These are phyloP conservation scores for Talaromyces adpressus DNA, from an alignment of 495 filamentous ascomycete genomes.

Conservation along the genomic window DNA sequence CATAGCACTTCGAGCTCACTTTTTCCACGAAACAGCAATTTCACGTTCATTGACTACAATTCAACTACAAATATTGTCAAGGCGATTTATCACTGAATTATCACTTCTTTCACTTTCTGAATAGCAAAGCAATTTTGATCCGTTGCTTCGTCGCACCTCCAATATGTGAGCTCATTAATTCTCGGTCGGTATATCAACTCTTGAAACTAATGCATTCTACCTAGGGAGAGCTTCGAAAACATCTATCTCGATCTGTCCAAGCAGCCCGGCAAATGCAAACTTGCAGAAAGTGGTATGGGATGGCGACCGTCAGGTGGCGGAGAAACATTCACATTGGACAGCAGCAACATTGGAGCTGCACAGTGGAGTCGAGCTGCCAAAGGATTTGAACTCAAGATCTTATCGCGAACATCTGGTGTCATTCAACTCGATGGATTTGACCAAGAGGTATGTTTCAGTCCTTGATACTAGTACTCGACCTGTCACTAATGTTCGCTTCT, in stretches of 20 bases:
- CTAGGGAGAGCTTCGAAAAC: constrained; percentile 87
- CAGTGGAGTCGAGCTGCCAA: constrained; percentile 94
- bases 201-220: neutral
- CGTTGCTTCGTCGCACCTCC: constrained; percentile 22
- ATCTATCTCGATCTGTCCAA: constrained; percentile 93
- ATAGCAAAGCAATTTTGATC: neutral
- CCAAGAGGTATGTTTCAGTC: constrained; percentile 59
- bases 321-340: constrained; percentile 87
- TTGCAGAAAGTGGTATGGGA: constrained; percentile 85
- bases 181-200: neutral
- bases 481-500: neutral
- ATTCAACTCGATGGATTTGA: constrained; percentile 94
- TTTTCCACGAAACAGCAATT: neutral
- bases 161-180: constrained; percentile 28
- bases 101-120: neutral
- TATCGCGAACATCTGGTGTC: constrained; percentile 73
- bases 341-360: constrained; percentile 69
- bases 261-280: constrained; percentile 81
- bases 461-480: neutral
- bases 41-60: neutral
- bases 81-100: neutral
- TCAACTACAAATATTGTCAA: neutral
- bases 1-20: neutral
- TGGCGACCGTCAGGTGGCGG: constrained; percentile 87
- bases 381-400: constrained; percentile 88